Base-by-base conservation (phyloP, 345 rosid genomes). In the Pugionium dolabratum region DNA sequence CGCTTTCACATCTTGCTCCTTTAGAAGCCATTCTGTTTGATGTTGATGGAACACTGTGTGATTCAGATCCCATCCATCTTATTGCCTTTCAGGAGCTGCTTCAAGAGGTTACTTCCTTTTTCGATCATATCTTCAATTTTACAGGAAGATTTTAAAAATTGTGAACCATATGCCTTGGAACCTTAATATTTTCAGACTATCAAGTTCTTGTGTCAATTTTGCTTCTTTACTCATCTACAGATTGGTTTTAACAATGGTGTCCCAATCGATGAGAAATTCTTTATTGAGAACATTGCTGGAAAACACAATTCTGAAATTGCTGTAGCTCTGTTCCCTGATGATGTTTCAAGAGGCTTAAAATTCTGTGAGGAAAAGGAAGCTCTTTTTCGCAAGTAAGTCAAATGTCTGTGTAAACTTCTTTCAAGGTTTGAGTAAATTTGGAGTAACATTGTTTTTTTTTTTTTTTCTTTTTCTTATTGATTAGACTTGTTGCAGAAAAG, bases 1-100 rank as follows among this genome's bases (percentile, higher is more conserved):
- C 84, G 63, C 81, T 90, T 2, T 57, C 82, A 9, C 79, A 78
- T 58, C 78, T 83, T 53, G 95, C 87, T 59, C 95, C 99, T 1
- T 55, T 87, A 49, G 85, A 88, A 71, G 97, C 91, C 4, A 80
- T 94, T 40, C 61, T 91, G 44, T 94, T 94, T 57, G 99, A 94
- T 49, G 87, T 94, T 25, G 99, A 94, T 76, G 99, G 99, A 74
- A 94, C 96, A 10, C 84, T 94, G 1, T 91, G 97, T 67, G 99
- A 91, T 72, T 82, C 99, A n/a, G 96, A 91, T 80, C 97, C 99
- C 30, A 72, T 90, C 74, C 99, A 94, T 71, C 75, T 67, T 59
- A 28, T 78, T 18, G 84, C 91, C 66, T 94, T 88, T 57, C 75
- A 74, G 1, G 74, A 78, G 56, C 75, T 85, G 75, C 96, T 94